Conservation (phyloP, 352 stramenopile genomes). For the Thalassiosira mediterranea region DNA sequence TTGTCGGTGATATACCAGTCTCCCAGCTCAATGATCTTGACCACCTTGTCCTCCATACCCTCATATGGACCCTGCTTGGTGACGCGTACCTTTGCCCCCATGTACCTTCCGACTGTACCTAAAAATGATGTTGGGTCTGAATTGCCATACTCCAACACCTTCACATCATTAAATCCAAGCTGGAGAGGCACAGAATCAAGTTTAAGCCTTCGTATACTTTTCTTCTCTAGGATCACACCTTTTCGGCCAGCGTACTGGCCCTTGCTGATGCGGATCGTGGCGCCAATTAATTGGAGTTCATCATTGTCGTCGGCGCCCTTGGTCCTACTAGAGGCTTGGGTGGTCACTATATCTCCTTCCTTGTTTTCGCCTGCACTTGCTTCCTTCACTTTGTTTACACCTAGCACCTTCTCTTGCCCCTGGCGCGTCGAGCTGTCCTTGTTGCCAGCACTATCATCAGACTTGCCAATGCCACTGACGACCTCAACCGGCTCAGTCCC, state of each 20-base stretch:
- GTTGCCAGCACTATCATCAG: background rate
- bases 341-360: background rate
- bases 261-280: slow-evolving; percentile 21
- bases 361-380: background rate
- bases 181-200: background rate
- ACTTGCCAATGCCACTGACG: background rate
- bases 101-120: background rate
- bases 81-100: slow-evolving; percentile 12
- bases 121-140: background rate
- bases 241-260: background rate
- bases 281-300: slow-evolving; percentile 14
- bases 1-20: slow-evolving; percentile 29
- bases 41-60: background rate
- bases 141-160: background rate
- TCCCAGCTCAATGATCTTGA: slow-evolving; percentile 8
- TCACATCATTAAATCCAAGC: background rate
- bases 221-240: background rate
- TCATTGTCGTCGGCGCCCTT: background rate
- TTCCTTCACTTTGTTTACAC: background rate
- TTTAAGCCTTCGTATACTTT: background rate
- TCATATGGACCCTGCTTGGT: slow-evolving; percentile 3
- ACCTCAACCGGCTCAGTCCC: background rate
- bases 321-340: background rate
- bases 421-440: background rate
- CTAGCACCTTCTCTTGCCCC: too few relatives aligned